Evolutionary conservation across 2,329 filamentous ascomycete genomes (phyloP), one percentile per base, ranked within the genome.

Genomic region (Iodosphaeria phyllophila): DNA sequence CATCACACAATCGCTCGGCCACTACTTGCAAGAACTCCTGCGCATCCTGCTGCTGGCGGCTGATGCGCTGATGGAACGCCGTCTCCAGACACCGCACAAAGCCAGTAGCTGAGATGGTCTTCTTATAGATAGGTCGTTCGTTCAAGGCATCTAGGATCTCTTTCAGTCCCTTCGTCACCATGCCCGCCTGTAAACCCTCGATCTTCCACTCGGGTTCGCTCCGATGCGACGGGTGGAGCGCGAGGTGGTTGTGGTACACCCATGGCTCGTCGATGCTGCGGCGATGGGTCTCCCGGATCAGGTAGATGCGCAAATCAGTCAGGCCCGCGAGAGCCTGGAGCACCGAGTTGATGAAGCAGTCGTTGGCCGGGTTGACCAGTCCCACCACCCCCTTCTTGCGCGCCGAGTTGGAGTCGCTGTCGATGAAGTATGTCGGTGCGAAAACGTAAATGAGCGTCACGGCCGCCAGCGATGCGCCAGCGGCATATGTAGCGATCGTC

Each of bases 361-460:
- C 89, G 51, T 98, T 98, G 37, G 86, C 89, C 6, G 80, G 73
- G 50, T 98, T 98, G 26, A 63, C 60, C 28, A 95, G 62, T 19
- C 89, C 89, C 28, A 95, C 83, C 21, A 91, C 79, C 30, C 79
- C 78, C 44, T 80, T 86, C 51, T 83, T 89, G 38, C 78, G 72
- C 20, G 53, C 54, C 22, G 54, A 53, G 28, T 64, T 66, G 32
- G 73, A 64, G 28, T 89, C 77, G 43, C 74, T 72, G 52, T 98
- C 86, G 47, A 95, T 74, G 40, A 92, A 79, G 51, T 86, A 95
- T 26, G 84, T 95, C n/a, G 89, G 89, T 6, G 76, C 83, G 52
- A 98, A 95, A 39, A 95, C 86, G 52, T 95, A 98, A 47, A 95
- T 79, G 29, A 95, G 68, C 16, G 89, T 86, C 33, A 92, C 79